Percentiles rank a stretch among this genome's conserved stretches.
These are phyloP conservation scores for Candida golubevii DNA, from an alignment of 805 yeast species.

Conservation along the genomic window DNA sequence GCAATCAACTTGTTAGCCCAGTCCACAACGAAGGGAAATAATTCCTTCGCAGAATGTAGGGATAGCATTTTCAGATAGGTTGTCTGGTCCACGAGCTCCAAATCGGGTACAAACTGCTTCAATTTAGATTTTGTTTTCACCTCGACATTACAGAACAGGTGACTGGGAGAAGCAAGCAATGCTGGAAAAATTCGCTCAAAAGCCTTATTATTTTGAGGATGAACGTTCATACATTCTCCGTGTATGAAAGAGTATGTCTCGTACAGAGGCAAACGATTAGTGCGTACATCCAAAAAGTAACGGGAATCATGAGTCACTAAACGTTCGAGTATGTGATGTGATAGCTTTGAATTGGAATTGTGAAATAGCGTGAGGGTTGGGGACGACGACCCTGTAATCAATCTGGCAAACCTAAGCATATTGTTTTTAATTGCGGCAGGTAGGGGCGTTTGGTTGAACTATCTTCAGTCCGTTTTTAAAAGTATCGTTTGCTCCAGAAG, in stretches of 20 bases:
- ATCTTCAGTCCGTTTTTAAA: neutral
- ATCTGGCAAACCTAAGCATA: slow-evolving; percentile 17
- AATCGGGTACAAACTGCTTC: slow-evolving; percentile 19
- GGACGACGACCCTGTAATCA: slow-evolving; percentile 12
- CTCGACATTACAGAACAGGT: slow-evolving; percentile 15
- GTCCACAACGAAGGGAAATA: slow-evolving; percentile 44
- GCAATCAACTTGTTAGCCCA: slow-evolving; percentile 59
- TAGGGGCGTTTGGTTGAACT: neutral
- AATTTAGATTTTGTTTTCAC: slow-evolving; percentile 14
- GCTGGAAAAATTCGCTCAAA: slow-evolving; percentile 20
- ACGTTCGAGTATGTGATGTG: slow-evolving; percentile 25
- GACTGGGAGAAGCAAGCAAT: slow-evolving; percentile 15
- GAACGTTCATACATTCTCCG: slow-evolving; percentile 18
- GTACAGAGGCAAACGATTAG: slow-evolving; percentile 18
- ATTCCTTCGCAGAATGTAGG: slow-evolving; percentile 11
- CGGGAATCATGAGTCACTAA: slow-evolving; percentile 19
- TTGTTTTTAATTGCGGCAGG: slow-evolving; percentile 1
- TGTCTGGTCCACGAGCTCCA: slow-evolving; percentile 13
- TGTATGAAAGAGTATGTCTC: slow-evolving; percentile 18
- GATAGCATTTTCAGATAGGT: slow-evolving; percentile 12
- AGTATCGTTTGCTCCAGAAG: neutral
- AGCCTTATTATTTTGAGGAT: slow-evolving; percentile 19
- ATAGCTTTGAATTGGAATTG: slow-evolving; percentile 24
- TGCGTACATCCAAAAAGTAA: slow-evolving; percentile 19
- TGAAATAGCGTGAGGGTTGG: slow-evolving; percentile 28